A percentile compares a stretch with the other conserved stretches of the same genome.
These are phyloP conservation scores for Aureobasidium pullulans DNA, from an alignment of 2,329 filamentous ascomycete genomes.

Conservation along the genomic window DNA sequence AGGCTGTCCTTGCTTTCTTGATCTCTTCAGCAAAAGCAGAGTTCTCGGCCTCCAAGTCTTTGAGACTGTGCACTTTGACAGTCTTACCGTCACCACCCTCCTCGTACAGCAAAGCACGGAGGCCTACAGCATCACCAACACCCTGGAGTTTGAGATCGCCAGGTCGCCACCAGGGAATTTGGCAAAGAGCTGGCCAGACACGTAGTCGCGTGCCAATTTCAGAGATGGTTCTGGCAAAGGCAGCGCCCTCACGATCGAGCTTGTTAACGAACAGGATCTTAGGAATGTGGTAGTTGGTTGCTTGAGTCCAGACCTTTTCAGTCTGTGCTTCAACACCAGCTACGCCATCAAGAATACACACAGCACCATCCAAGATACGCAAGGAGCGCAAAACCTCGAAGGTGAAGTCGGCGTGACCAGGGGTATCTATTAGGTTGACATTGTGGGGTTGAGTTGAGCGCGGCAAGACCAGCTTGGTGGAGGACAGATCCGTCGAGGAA, in stretches of 20 bases:
- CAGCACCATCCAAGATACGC: constrained; percentile 77
- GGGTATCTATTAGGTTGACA: constrained; percentile 91
- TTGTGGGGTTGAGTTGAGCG: constrained; percentile 54
- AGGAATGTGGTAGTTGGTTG: constrained; percentile 77
- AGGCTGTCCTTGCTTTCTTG: constrained; percentile 63
- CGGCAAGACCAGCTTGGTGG: constrained; percentile 28
- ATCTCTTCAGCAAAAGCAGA: constrained; percentile 56
- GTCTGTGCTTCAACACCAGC: constrained; percentile 95
- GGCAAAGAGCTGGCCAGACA: constrained; percentile 84
- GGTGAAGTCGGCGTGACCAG: constrained; percentile 93
- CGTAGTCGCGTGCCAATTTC: constrained; percentile 74
- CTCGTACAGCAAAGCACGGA: constrained; percentile 68
- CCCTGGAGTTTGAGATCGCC: constrained; percentile 69
- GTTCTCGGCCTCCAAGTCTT: constrained; percentile 46
- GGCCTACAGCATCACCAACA: constrained; percentile 73
- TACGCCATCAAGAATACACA: constrained; percentile 89
- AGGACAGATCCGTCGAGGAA: constrained; percentile 20
- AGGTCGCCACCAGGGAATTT: constrained; percentile 86
- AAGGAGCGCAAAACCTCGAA: constrained; percentile 92
- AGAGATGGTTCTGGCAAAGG: constrained; percentile 75
- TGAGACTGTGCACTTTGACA: constrained; percentile 42
- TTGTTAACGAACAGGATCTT: constrained; percentile 79
- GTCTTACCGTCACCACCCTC: constrained; percentile 58
- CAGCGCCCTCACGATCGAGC: constrained; percentile 72
- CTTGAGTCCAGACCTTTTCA: constrained; percentile 91